Base-by-base conservation (phyloP, 2,329 filamentous ascomycete genomes). In the Echinosphaeria canescens region DNA sequence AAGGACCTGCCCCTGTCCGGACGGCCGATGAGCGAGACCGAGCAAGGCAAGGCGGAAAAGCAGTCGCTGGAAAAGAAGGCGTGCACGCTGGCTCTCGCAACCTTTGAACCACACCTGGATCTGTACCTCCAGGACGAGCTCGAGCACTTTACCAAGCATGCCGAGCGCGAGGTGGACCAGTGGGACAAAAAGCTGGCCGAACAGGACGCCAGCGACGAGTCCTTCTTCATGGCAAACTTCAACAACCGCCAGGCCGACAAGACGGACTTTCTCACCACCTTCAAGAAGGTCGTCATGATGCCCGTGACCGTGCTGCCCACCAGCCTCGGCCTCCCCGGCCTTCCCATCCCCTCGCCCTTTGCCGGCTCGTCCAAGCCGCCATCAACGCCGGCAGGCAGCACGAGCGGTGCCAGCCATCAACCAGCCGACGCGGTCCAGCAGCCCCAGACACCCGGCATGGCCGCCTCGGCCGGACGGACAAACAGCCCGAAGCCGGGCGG, bases 271-370 rank as follows among this genome's bases (percentile, higher is more conserved):
- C 46, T 98, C 33, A 88, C 74, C 24, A 92, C 84, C 0, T 98
- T 98, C 58, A 93, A 82, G 43, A 95, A 95, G 48, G 88, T 98
- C 7, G 79, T 98, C 35, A 93, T 98, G 84, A 90, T 92, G 72
- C 88, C 88, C 3, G 85, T 98, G 26, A 91, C 80, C 27, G 85
- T 82, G 7, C 56, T 95, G 4, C 79, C 81, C 2, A 72, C 38
- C n/a, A 38, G 31, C 12, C 31, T 40, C 11, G 28, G 64, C 25
- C 65, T 75, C 34, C 47, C 74, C 3, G n/a, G 62, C 17, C 60
- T 80, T 32, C 49, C 64, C 5, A 52, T 66, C 26, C 54, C 56
- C 7, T 66, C 55, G n/a, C 60, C 60, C 29, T 79, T 69, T 41
- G 59, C 47, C 3, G 41, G 44, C 29, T 26, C 41, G 25, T 20